Evolutionary conservation across 331 rosid genomes (phyloP), one percentile per base, ranked within the genome.

Genomic region (Dryas integrifolia): DNA sequence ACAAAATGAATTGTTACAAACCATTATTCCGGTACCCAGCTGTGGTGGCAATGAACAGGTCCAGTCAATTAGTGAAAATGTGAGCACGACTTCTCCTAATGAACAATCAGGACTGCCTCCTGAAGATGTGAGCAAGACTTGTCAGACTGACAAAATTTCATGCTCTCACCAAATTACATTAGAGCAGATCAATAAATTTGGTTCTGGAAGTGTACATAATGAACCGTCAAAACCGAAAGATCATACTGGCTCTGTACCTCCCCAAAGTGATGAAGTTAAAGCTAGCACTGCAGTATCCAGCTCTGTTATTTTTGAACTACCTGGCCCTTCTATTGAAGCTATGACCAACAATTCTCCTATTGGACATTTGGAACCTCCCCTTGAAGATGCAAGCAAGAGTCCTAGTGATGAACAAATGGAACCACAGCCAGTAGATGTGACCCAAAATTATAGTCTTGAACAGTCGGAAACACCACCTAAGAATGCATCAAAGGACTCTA

Each of bases 341-440:
- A 79, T 4, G 77, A 66, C 68, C 48, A 35, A 14, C 8, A 38
- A 68, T 69, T 58, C 79, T 52, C 77, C 55, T 16, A 60, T 65
- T 59, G 73, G 53, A 67, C 49, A 63, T 62, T 72, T 62, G 69
- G 69, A 77, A 74, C 74, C 59, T 67, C 75, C 80, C 60, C 18
- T 59, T 26, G 76, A 57, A 80, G 87, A 43, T 55, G n/a, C 67
- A 56, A 43, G 43, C 70, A 76, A 72, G 65, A 57, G 50, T 66
- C 64, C 60, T 61, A 62, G 15, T 58, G 73, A 78, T 51, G 82
- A 85, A 79, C 77, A 76, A 77, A 65, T 24, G 67, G 85, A 79
- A 72, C 77, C 79, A 48, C 53, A 75, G 67, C 76, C 80, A 11
- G 82, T 46, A 53, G 86, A 80, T 59, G 80, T 49, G 67, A 63